A percentile compares a stretch with the other conserved stretches of the same genome.
These are phyloP conservation scores for Botrytis tulipae DNA, from an alignment of 2,329 filamentous ascomycete species.

Conservation along the genomic window DNA sequence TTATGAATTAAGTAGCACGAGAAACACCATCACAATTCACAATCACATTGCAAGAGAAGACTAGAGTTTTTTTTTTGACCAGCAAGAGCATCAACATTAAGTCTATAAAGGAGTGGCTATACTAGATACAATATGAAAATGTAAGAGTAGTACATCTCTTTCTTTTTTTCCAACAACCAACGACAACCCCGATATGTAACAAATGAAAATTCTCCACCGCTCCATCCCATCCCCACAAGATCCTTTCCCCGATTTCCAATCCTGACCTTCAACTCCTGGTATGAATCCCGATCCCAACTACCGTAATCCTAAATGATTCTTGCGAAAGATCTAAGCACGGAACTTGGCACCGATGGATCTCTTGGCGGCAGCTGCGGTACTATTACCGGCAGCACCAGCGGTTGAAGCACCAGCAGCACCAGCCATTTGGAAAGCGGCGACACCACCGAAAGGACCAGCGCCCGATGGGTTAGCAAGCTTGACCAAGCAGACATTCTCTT, in stretches of 20 bases:
- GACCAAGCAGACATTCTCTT: conserved; percentile 60
- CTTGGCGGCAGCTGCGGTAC: conserved; percentile 13
- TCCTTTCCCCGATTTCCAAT: neutral
- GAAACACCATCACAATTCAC: neutral
- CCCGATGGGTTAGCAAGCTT: conserved; percentile 60
- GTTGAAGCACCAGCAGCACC: conserved; percentile 22
- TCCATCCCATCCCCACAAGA: neutral
- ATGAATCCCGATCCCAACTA: neutral
- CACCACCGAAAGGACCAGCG: conserved; percentile 62
- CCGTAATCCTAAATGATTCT: neutral
- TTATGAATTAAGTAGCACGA: neutral
- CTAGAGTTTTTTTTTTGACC: neutral
- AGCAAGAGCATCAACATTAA: conserved; percentile 16
- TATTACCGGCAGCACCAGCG: conserved; percentile 15
- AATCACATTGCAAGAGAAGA: neutral
- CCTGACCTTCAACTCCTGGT: neutral
- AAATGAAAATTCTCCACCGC: conserved; percentile 10
- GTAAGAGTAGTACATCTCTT: conserved; percentile 17
- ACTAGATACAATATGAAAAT: conserved; percentile 4
- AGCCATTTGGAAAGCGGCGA: conserved; percentile 53
- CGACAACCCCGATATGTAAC: neutral
- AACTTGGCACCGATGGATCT: conserved; percentile 21
- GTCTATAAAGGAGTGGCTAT: conserved; percentile 12
- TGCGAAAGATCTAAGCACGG: conserved; percentile 17
- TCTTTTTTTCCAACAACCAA: conserved; percentile 16